Percentiles rank a stretch among this genome's conserved stretches.
phyloP scores from a whole-genome alignment of 306 rosid genomes.

The Gleditsia sinensis region DNA sequence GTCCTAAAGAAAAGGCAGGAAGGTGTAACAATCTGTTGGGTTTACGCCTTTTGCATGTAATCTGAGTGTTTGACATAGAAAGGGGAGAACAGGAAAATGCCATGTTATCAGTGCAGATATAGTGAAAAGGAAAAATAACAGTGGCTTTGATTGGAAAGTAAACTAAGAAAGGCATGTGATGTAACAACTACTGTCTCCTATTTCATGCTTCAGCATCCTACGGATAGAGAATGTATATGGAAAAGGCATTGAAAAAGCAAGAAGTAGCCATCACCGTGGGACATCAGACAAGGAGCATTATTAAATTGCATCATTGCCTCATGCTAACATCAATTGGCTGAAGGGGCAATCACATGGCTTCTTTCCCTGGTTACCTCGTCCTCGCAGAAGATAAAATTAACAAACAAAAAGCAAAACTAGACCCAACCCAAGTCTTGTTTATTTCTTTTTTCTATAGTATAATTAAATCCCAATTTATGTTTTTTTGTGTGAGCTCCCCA shows the following conservation, averaged over 20 bases:
- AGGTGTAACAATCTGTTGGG: slow-evolving; percentile 4
- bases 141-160: slow-evolving; percentile 24
- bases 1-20: slow-evolving; percentile 6
- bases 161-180: slow-evolving; percentile 45
- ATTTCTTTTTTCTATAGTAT: neutral
- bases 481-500: neutral
- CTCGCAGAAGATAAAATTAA: too few relatives aligned
- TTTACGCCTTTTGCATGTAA: slow-evolving; percentile 19
- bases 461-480: neutral
- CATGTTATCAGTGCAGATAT: slow-evolving; percentile 19
- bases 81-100: slow-evolving; percentile 35
- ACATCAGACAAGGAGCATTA: slow-evolving; percentile 49
- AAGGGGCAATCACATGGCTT: slow-evolving; percentile 39
- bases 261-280: slow-evolving; percentile 37
- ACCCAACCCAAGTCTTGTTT: neutral
- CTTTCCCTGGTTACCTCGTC: neutral
- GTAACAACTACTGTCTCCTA: slow-evolving; percentile 41
- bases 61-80: slow-evolving; percentile 34
- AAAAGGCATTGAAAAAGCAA: neutral
- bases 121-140: slow-evolving; percentile 31
- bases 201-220: slow-evolving; percentile 39
- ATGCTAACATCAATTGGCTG: slow-evolving; percentile 44
- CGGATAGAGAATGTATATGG: slow-evolving; percentile 23
- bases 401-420: too few relatives aligned
- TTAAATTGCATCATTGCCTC: slow-evolving; percentile 44